A percentile compares a stretch with the other conserved stretches of the same genome.
These are phyloP conservation scores for Aspergillus baeticus DNA, from an alignment of 495 filamentous ascomycete genomes.

Conservation along the genomic window DNA sequence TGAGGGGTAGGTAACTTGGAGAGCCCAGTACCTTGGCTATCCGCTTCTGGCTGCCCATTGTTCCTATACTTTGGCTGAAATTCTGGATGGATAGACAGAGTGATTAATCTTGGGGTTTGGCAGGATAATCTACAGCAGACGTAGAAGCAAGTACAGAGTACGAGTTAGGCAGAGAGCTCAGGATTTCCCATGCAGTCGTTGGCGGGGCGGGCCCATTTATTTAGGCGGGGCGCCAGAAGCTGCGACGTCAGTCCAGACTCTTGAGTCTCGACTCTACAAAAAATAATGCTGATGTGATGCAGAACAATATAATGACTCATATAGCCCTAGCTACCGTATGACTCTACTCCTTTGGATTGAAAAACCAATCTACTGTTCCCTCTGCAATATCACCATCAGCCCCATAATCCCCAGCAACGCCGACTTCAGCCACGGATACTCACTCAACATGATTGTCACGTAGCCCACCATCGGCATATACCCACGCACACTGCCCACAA, in stretches of 20 bases:
- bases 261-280: neutral
- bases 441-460: conserved; percentile 93
- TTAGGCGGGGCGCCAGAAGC: conserved; percentile 37
- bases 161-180: neutral
- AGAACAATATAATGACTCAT: neutral
- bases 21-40: conserved; percentile 57
- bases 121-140: conserved; percentile 3
- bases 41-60: conserved; percentile 57
- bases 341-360: neutral
- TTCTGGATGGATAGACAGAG: neutral
- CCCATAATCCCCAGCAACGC: conserved; percentile 95
- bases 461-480: conserved; percentile 96
- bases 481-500: conserved; percentile 91
- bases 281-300: neutral
- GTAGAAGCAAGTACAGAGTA: neutral
- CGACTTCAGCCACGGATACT: conserved; percentile 97
- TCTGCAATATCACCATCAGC: conserved; percentile 85
- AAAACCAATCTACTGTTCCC: conserved; percentile 56
- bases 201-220: conserved; percentile 22
- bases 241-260: conserved; percentile 15
- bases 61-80: neutral
- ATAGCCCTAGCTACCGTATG: neutral
- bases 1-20: neutral
- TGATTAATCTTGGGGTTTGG: neutral
- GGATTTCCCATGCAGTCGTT: neutral